Evolutionary conservation across 2,329 filamentous ascomycete genomes (phyloP).

Genomic region (Arthrobotrys megalospora): DNA sequence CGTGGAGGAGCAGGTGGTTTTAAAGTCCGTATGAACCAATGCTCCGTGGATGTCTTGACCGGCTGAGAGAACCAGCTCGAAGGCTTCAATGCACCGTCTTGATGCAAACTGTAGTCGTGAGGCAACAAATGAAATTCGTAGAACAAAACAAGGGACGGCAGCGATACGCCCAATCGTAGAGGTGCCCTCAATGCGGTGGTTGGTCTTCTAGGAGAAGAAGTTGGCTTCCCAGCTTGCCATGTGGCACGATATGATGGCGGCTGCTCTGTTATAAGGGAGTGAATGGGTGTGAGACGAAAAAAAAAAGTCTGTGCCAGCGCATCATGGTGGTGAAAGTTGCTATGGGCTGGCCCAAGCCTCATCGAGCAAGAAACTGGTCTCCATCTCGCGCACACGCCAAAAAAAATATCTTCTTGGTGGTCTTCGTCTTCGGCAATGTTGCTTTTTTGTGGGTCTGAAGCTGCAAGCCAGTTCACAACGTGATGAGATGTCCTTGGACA

Average conservation of each 20-base stretch:
- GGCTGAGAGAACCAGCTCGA: constrained; percentile 10
- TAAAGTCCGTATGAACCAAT: not conserved
- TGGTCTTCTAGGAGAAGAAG: constrained; percentile 38
- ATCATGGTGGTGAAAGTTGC: constrained; percentile 54
- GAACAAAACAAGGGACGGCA: constrained; percentile 41
- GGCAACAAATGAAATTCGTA: constrained; percentile 61
- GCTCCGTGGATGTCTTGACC: not conserved
- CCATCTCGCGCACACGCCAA: constrained; percentile 25
- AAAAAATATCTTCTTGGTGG: constrained; percentile 28
- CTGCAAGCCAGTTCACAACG: constrained; percentile 60
- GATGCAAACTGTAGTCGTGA: constrained; percentile 26
- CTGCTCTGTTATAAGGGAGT: constrained; percentile 45
- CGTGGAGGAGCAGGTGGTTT: constrained; percentile 23
- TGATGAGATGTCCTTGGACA: constrained; percentile 60
- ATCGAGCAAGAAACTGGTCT: constrained; percentile 48
- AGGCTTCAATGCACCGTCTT: constrained; percentile 13
- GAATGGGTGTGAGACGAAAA: constrained; percentile 26
- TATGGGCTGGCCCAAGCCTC: constrained; percentile 50
- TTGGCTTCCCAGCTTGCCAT: constrained; percentile 59
- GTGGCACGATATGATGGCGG: constrained; percentile 57
- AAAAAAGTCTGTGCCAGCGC: constrained; percentile 55
- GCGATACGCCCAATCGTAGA: constrained; percentile 48
- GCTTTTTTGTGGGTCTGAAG: constrained; percentile 51
- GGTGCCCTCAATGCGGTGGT: constrained; percentile 55
- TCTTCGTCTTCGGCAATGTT: constrained; percentile 32